These are phyloP conservation scores for Escallonia herrerae DNA, from an alignment of 129 eudicot genomes.

Conservation along the genomic window DNA sequence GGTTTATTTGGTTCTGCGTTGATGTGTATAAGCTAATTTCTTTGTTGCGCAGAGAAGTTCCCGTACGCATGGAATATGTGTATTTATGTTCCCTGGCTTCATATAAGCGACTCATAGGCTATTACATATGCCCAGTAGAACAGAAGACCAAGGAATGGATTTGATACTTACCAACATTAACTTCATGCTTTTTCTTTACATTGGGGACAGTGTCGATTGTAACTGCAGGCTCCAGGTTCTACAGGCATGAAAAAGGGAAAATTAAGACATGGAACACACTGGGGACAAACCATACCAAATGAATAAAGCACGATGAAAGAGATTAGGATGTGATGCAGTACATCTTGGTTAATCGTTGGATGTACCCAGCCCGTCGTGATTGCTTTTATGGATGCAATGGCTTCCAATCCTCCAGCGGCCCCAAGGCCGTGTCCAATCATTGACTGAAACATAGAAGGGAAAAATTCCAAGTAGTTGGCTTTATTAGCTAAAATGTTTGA, in stretches of 20 bases:
- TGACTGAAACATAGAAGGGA: constrained; percentile 32
- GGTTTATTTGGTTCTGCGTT: too few relatives aligned
- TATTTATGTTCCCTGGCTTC: too few relatives aligned
- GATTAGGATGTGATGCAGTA: constrained; percentile 10
- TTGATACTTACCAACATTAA: constrained; percentile 53
- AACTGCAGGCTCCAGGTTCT: constrained; percentile 65
- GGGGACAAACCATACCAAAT: neutral
- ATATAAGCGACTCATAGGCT: too few relatives aligned
- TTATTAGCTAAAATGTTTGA: neutral
- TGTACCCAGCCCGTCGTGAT: constrained; percentile 78
- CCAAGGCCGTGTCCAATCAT: constrained; percentile 88
- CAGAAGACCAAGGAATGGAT: neutral
- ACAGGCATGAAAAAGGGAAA: constrained; percentile 7
- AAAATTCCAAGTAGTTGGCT: constrained; percentile 5
- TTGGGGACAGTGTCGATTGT: constrained; percentile 78
- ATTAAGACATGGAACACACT: neutral
- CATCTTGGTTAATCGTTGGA: constrained; percentile 83
- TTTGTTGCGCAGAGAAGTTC: neutral
- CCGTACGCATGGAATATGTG: too few relatives aligned
- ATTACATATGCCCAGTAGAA: neutral
- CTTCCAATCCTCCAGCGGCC: constrained; percentile 85
- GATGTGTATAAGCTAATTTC: neutral
- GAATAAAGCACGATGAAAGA: neutral
- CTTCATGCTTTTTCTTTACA: constrained; percentile 67
- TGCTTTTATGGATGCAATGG: constrained; percentile 77